Base-by-base conservation (phyloP, 129 eudicot genomes). In the Oenanthe sinensis region DNA sequence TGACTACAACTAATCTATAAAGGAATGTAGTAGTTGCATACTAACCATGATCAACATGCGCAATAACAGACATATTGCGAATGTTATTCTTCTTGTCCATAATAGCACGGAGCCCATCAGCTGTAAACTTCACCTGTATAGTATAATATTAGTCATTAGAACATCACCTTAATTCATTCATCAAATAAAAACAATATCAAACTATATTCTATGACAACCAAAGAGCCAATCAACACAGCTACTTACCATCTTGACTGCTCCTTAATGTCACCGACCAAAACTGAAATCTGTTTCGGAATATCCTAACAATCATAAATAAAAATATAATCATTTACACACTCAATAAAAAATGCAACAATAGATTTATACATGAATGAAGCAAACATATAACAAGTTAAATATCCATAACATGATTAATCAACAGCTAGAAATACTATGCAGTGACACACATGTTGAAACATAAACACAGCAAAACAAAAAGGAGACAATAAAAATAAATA, bases 31-130 rank as follows among this genome's bases (percentile, higher is more conserved):
- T 7, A 71, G 58, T 11, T 22, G 71, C 33, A 78, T 58, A 40
- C 73, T 62, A 83, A 91, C 96, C 96, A 50, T 91, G 93, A 77
- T 91, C 97, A 28, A 91, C 91, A 82, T 91, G 97, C 54, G 97
- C 93, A 84, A 91, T 91, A 44, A 91, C 97, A 81, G 97, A 91
- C 97, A 91, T 89, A 49, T 91, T 91, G 81, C 97, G 89, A 73
- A 91, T 89, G 89, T 89, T 91, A 60, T 91, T 88, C 81, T 89
- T 89, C 69, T 3, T 71, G 91, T 91, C 93, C 97, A 89, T 91
- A 82, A 91, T 91, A 81, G 81, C 75, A 0, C 95, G 91, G 68
- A 89, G 89, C 87, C 84, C 97, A 77, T 71, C 50, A 20, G 75
- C 26, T 20, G 75, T 71, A 20, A 42, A 71, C 75, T 71, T 71